phyloP scores from a whole-genome alignment of 306 rosid species.

The Medicago ruthenica region DNA sequence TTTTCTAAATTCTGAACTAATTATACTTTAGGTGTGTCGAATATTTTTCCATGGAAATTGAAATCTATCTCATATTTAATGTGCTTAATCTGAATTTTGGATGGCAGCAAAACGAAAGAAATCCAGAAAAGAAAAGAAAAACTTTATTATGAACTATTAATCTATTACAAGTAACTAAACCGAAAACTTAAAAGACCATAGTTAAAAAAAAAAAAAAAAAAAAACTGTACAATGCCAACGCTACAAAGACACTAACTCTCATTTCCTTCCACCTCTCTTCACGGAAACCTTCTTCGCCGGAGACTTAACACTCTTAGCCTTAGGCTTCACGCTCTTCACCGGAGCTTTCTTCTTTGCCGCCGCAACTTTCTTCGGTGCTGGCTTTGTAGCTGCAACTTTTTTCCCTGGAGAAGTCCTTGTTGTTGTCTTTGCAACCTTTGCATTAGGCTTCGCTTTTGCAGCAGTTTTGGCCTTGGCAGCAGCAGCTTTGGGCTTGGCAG shows the following conservation, averaged over 20 bases:
- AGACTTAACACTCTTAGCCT: background rate
- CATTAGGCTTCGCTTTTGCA: background rate
- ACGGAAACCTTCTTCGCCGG: background rate
- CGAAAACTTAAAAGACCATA: no score
- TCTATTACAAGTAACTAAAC: no score
- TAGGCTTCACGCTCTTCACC: background rate
- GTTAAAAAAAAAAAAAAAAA: no score
- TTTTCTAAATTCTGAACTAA: no score
- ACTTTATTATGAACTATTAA: no score
- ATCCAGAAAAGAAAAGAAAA: no score
- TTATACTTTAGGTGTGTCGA: no score
- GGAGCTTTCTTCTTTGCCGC: background rate
- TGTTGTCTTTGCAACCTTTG: background rate
- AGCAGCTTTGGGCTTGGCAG: background rate
- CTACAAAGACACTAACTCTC: background rate
- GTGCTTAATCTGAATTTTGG: no score
- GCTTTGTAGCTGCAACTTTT: background rate
- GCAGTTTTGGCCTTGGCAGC: background rate
- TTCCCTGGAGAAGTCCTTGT: background rate
- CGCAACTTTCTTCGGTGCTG: background rate
- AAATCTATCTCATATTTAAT: no score
- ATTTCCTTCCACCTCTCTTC: conserved; percentile 3
- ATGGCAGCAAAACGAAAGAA: no score
- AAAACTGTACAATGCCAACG: no score
- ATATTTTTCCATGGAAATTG: no score